Conservation (phyloP, 139 green algal genomes). For the Limnomonas spitsbergensis region DNA sequence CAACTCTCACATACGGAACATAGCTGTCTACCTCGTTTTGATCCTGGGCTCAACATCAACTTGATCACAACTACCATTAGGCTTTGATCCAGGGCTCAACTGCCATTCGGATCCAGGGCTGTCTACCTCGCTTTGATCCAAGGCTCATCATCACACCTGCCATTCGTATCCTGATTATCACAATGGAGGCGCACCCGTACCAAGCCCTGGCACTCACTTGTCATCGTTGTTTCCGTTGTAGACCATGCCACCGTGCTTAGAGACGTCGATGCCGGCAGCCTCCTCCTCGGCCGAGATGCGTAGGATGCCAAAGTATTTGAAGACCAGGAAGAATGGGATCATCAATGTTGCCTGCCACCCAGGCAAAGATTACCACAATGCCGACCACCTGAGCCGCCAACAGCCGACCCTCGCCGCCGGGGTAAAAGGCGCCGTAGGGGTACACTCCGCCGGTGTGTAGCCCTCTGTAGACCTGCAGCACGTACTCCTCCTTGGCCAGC, state of each 20-base stretch:
- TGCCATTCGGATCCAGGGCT: no score
- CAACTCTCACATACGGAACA: no score
- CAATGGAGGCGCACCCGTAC: no score
- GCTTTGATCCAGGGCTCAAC: no score
- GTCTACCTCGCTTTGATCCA: no score
- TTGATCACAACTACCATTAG: no score
- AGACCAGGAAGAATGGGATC: constrained; percentile 60
- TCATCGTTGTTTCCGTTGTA: constrained; percentile 26
- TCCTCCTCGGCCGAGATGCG: constrained; percentile 65
- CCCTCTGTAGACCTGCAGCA: constrained; percentile 43
- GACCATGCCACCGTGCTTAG: constrained; percentile 60
- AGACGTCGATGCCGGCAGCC: constrained; percentile 58
- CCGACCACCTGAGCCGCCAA: constrained; percentile 58
- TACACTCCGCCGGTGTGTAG: constrained; percentile 56
- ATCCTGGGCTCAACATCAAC: no score
- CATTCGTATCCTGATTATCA: no score
- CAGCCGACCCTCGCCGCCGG: constrained; percentile 46
- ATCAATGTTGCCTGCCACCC: constrained; percentile 35
- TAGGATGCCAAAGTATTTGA: constrained; percentile 56
- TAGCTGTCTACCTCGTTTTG: no score
- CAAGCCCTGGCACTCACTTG: constrained; percentile 1
- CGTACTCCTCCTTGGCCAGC: constrained; percentile 41
- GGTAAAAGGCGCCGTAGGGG: constrained; percentile 57
- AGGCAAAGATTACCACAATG: constrained; percentile 58
- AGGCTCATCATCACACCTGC: no score